phyloP scores from a whole-genome alignment of 2,329 filamentous ascomycete species.

The Ceratocystis huliohia region DNA sequence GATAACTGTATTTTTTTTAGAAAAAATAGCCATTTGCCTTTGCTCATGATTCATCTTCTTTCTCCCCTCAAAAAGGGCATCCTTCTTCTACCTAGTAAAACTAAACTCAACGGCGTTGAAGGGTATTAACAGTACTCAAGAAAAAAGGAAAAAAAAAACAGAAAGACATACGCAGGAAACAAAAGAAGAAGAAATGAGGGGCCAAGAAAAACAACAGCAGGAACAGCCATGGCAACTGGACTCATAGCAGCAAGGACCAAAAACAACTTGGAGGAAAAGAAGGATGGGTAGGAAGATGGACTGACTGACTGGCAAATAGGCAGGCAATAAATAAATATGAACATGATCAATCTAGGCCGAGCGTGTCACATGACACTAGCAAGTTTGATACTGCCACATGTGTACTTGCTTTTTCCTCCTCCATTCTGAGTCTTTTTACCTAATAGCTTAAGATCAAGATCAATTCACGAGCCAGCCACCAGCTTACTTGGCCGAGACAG shows the following conservation, averaged over 20 bases:
- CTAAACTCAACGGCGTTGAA: neutral
- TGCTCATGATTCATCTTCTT: neutral
- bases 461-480: too few relatives aligned
- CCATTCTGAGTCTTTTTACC: neutral
- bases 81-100: constrained; percentile 6
- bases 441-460: neutral
- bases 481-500: neutral
- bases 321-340: too few relatives aligned
- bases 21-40: neutral
- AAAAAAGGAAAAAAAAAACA: constrained; percentile 9
- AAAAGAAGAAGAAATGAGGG: neutral
- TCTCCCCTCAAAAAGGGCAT: neutral
- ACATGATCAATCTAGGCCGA: too few relatives aligned
- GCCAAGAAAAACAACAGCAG: neutral
- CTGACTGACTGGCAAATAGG: too few relatives aligned
- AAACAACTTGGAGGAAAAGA: neutral
- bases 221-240: neutral
- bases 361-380: too few relatives aligned
- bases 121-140: constrained; percentile 16
- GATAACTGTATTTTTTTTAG: neutral
- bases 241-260: neutral
- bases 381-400: neutral
- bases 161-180: neutral
- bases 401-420: neutral
- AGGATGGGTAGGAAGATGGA: too few relatives aligned